A percentile compares a stretch with the other conserved stretches of the same genome.
Conservation (phyloP, 1,284 basidiomycete species). For the Mycosarcoma maydis region DNA sequence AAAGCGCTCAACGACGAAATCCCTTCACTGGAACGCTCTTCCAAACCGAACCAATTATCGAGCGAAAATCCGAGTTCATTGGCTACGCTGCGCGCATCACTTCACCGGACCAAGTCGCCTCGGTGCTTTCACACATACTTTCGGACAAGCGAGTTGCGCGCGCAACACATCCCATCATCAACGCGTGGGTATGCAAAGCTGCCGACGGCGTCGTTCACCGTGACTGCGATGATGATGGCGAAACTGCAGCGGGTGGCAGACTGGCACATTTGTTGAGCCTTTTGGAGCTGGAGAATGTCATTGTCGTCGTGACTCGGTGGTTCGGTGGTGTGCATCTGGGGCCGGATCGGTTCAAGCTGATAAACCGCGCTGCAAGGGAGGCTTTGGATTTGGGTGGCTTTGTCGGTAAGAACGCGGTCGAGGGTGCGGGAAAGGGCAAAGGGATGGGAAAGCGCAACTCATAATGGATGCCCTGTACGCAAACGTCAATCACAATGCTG, state of each 20-base stretch:
- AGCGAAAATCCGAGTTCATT: constrained; percentile 66
- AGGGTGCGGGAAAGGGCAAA: constrained; percentile 6
- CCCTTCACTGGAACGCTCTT: constrained; percentile 30
- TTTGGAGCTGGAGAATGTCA: constrained; percentile 56
- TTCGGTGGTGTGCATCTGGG: constrained; percentile 63
- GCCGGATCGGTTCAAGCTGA: constrained; percentile 64
- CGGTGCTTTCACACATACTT: constrained; percentile 50
- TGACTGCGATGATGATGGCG: constrained; percentile 66
- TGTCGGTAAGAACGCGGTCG: constrained; percentile 26
- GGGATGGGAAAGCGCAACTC: constrained; percentile 28
- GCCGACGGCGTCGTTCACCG: constrained; percentile 57
- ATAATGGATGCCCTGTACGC: neutral
- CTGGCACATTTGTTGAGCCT: constrained; percentile 65
- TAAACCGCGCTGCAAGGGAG: constrained; percentile 61
- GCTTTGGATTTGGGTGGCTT: constrained; percentile 57
- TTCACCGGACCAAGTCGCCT: constrained; percentile 57
- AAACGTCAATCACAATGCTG: no score
- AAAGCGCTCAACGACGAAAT: neutral
- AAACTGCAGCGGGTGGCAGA: constrained; percentile 66
- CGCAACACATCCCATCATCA: constrained; percentile 65
- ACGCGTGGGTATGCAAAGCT: constrained; percentile 64
- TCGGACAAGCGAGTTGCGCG: constrained; percentile 55
- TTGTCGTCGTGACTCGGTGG: constrained; percentile 66
- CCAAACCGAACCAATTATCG: constrained; percentile 56
- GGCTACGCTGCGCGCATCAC: constrained; percentile 60